Evolutionary conservation across 257 asterid species (phyloP), one percentile per base, ranked within the genome.

Genomic region (Capsicum baccatum): DNA sequence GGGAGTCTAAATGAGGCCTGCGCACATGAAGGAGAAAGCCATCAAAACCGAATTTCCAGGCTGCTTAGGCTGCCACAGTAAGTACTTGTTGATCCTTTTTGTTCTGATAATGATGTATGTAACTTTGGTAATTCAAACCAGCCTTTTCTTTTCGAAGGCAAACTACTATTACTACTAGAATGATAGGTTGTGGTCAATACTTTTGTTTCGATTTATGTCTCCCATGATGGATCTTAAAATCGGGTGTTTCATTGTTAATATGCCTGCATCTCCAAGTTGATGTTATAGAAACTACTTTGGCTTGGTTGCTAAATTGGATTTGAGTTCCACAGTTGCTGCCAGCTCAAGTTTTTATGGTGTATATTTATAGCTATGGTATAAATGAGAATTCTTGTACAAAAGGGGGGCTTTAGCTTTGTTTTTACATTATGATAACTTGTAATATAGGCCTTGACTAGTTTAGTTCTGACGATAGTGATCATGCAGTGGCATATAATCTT

Each of bases 1-100:
- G 99, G 98, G 86, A 97, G 99, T 87, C 89, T 97, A 88, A 93
- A 95, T 68, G 93, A 93, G 84, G 95, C 91, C 74, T 95, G 97
- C 87, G 91, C 91, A 87, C 98, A 96, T 91, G 98, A 96, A 91
- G 96, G 95, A 35, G 97, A 94, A 81, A 80, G 74, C 74, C 92
- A 92, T 86, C 98, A 91, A 89, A 92, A 56, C 55, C 89, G 97
- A 86, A 86, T 95, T 82, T 87, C 97, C 69, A 90, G 96, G 87
- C 86, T 95, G 88, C 90, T 97, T 82, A 93, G 98, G 74, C 85
- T 94, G 84, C 97, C 94, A 81, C 96, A 88, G 99, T 96, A 90
- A 96, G 99, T 91, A 80, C 39, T 83, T 66, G 19, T 19, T 55
- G 26, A 12, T 39, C 35, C 55, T 42, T 17, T 80, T 59, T 55